These are phyloP conservation scores for Agrocybe pediades DNA, from an alignment of 768 basidiomycete genomes.

Conservation along the genomic window DNA sequence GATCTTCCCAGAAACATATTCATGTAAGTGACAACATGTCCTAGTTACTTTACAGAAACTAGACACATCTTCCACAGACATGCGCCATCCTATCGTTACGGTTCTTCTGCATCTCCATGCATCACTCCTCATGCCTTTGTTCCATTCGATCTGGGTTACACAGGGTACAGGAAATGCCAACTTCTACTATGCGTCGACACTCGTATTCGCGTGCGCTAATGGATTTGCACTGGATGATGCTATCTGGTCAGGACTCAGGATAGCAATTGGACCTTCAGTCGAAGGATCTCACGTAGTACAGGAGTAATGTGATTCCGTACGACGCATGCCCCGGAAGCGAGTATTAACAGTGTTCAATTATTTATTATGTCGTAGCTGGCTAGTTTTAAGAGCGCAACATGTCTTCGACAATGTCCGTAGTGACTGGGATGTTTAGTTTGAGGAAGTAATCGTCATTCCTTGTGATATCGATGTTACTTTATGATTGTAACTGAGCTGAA, in stretches of 20 bases:
- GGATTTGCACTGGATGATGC: slow-evolving; percentile 84
- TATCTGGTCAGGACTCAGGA: slow-evolving; percentile 79
- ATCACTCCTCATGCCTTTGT: slow-evolving; percentile 82
- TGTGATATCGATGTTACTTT: background rate
- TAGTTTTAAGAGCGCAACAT: slow-evolving; percentile 29
- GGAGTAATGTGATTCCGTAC: slow-evolving; percentile 38
- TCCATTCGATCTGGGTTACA: slow-evolving; percentile 88
- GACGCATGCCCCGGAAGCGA: background rate
- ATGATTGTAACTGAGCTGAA: background rate
- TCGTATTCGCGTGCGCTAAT: slow-evolving; percentile 89
- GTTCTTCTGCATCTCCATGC: slow-evolving; percentile 83
- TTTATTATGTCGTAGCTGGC: background rate
- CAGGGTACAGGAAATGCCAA: slow-evolving; percentile 97
- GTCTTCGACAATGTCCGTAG: slow-evolving; percentile 42
- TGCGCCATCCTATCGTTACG: slow-evolving; percentile 85
- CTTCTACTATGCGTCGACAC: slow-evolving; percentile 95
- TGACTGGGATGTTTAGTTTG: slow-evolving; percentile 45
- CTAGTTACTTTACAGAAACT: background rate
- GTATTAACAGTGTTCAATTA: background rate
- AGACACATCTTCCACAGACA: slow-evolving; percentile 47
- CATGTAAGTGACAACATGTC: slow-evolving; percentile 55
- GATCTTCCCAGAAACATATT: slow-evolving; percentile 82
- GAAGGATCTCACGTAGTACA: slow-evolving; percentile 62
- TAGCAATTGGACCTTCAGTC: slow-evolving; percentile 60
- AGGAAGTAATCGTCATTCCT: slow-evolving; percentile 59